Conservation (phyloP, 371 early-diverging fungal genomes). For the Lichtheimia ramosa region DNA sequence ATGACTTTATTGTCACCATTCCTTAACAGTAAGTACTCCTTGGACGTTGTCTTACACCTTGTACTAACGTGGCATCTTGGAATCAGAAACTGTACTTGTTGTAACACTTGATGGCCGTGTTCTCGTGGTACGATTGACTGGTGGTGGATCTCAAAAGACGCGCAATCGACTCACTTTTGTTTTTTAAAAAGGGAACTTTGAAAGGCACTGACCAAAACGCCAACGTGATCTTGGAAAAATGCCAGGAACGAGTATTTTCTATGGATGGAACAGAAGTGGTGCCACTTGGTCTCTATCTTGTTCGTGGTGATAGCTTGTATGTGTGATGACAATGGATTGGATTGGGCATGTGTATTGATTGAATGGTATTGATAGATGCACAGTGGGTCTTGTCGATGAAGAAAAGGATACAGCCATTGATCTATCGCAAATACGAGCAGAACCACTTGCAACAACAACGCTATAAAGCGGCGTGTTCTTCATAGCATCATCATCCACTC, state of each 20-base stretch:
- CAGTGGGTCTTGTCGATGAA: slow-evolving; percentile 48
- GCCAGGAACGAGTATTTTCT: slow-evolving; percentile 79
- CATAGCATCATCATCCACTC: neutral
- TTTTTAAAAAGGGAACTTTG: slow-evolving; percentile 57
- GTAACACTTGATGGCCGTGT: slow-evolving; percentile 66
- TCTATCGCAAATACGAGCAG: slow-evolving; percentile 43
- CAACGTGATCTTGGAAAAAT: slow-evolving; percentile 71
- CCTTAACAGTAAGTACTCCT: slow-evolving; percentile 27
- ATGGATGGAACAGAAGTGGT: slow-evolving; percentile 72
- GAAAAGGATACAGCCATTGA: slow-evolving; percentile 48
- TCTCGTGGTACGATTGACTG: slow-evolving; percentile 44
- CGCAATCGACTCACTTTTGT: neutral
- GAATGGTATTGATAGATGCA: slow-evolving; percentile 24
- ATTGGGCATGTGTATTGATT: neutral
- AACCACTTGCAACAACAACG: slow-evolving; percentile 29
- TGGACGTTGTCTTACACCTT: neutral
- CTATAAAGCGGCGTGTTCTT: neutral
- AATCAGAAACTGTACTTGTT: slow-evolving; percentile 41
- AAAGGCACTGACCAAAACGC: slow-evolving; percentile 81
- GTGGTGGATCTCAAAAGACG: neutral
- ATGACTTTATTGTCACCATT: slow-evolving; percentile 41
- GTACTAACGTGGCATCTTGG: neutral
- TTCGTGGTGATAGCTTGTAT: slow-evolving; percentile 82
- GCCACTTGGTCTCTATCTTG: slow-evolving; percentile 72
- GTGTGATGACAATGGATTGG: neutral